Evolutionary conservation across 768 basidiomycete genomes (phyloP).

Genomic region (Hydnomerulius pinastri): DNA sequence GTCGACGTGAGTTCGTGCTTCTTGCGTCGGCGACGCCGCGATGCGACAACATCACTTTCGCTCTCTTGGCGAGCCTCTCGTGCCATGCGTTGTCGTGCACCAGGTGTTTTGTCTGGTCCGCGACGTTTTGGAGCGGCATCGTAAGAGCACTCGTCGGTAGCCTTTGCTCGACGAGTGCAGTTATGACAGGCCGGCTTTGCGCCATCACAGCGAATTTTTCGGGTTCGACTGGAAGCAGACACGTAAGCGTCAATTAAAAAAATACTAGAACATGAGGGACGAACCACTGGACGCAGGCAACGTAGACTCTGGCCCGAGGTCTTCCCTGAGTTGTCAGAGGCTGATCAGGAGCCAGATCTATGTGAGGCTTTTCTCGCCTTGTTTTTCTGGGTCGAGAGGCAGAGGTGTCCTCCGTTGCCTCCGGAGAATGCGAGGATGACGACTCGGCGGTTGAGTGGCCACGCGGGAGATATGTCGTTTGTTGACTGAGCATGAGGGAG

Average conservation of each 20-base stretch:
- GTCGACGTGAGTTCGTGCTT: conserved; percentile 2
- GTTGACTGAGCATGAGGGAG: not conserved
- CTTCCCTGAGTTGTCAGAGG: conserved; percentile 83
- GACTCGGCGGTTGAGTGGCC: conserved; percentile 5
- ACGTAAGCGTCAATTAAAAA: conserved; percentile 6
- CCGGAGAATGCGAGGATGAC: conserved; percentile 2
- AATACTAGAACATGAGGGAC: conserved; percentile 12
- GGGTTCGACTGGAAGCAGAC: conserved; percentile 53
- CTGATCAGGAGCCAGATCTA: conserved; percentile 73
- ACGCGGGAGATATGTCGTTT: not conserved
- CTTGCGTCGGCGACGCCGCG: conserved; percentile 27
- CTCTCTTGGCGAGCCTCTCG: conserved; percentile 41
- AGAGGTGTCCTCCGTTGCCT: not conserved
- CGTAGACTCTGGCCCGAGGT: conserved; percentile 71
- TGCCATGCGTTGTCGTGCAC: conserved; percentile 67
- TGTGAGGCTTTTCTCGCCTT: conserved; percentile 56
- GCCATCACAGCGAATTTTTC: conserved; percentile 84
- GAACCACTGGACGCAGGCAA: conserved; percentile 80
- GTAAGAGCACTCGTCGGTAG: conserved; percentile 57
- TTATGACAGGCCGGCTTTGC: conserved; percentile 77
- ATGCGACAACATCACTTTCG: conserved; percentile 24
- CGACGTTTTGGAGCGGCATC: conserved; percentile 75
- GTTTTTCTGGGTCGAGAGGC: conserved; percentile 33
- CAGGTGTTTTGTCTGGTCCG: conserved; percentile 79
- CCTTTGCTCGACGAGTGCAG: conserved; percentile 55